Conservation (phyloP, 2,329 filamentous ascomycete genomes). For the Pseudogymnoascus sp. region DNA sequence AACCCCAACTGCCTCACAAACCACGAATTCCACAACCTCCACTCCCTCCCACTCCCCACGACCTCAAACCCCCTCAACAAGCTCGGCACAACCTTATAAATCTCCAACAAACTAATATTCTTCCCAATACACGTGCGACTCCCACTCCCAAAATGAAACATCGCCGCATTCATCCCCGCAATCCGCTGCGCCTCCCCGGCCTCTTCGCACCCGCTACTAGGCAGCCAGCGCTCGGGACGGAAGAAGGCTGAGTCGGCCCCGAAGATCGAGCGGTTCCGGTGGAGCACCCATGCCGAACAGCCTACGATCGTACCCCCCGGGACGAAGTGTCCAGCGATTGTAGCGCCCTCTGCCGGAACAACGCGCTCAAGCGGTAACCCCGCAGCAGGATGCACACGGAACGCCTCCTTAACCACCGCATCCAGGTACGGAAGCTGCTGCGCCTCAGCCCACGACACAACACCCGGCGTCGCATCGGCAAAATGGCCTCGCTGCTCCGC, state of each 20-base stretch:
- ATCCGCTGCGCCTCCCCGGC: conserved; percentile 43
- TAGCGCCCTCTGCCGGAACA: conserved; percentile 55
- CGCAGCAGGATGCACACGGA: conserved; percentile 66
- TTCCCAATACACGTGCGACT: conserved; percentile 63
- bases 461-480: conserved; percentile 44
- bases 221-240: conserved; percentile 60
- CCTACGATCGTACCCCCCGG: conserved; percentile 67
- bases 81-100: conserved; percentile 55
- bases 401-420: conserved; percentile 69
- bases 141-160: conserved; percentile 68
- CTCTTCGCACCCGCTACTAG: conserved; percentile 22
- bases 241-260: conserved; percentile 59
- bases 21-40: conserved; percentile 54
- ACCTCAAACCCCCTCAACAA: conserved; percentile 60
- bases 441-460: conserved; percentile 62
- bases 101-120: conserved; percentile 56
- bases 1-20: conserved; percentile 56
- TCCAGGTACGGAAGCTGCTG: conserved; percentile 69
- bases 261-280: conserved; percentile 60
- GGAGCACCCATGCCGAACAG: conserved; percentile 67
- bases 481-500: conserved; percentile 46
- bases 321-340: conserved; percentile 55
- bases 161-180: conserved; percentile 59
- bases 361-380: conserved; percentile 67
- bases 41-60: conserved; percentile 45